These are phyloP conservation scores for Allium cepa DNA, from an alignment of 106 monocot species.

Conservation along the genomic window DNA sequence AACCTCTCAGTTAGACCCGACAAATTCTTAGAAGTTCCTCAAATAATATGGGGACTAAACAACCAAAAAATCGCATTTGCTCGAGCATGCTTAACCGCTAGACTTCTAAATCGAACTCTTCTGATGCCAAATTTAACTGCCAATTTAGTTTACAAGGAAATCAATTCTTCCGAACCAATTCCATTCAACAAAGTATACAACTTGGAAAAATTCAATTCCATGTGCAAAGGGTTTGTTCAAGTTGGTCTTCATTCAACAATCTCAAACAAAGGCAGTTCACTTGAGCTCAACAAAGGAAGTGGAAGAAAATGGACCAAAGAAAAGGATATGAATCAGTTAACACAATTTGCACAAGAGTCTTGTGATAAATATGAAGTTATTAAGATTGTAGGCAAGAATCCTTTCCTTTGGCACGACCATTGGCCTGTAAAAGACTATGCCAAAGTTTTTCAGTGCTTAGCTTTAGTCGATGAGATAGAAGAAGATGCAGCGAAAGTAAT, in stretches of 20 bases:
- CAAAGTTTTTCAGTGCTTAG: constrained; percentile 66
- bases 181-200: constrained; percentile 72
- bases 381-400: constrained; percentile 60
- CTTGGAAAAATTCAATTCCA: constrained; percentile 67
- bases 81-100: constrained; percentile 76
- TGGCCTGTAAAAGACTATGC: constrained; percentile 85
- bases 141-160: constrained; percentile 85
- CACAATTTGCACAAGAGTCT: constrained; percentile 23
- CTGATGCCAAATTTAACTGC: constrained; percentile 86
- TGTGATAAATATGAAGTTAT: constrained; percentile 52
- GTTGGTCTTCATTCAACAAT: constrained; percentile 50
- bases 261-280: constrained; percentile 33
- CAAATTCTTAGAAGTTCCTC: constrained; percentile 91
- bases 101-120: constrained; percentile 73
- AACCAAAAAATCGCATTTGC: constrained; percentile 98
- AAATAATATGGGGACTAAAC: constrained; percentile 98
- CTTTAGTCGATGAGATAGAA: constrained; percentile 65
- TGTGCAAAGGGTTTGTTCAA: constrained; percentile 54
- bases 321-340: constrained; percentile 66
- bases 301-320: constrained; percentile 91
- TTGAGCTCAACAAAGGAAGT: constrained; percentile 77
- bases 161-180: constrained; percentile 61
- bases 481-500: constrained; percentile 58
- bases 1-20: constrained; percentile 25
- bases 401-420: constrained; percentile 97